Base-by-base conservation (phyloP, 352 stramenopile species). In the Peronospora belbahrii region DNA sequence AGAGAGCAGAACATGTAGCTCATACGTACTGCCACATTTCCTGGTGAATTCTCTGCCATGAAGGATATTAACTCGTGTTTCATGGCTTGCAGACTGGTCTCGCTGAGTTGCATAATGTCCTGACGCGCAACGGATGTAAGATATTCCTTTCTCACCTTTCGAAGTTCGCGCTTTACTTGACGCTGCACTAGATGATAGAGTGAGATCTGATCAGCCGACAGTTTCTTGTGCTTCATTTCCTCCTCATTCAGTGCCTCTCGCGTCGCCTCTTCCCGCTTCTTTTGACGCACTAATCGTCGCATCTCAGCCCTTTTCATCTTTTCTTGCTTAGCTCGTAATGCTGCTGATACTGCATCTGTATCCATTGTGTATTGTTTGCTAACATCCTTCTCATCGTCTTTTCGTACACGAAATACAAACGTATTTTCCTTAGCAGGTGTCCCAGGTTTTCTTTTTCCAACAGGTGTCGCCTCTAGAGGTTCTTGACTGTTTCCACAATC, bases 71-170 rank as follows among this genome's bases (percentile, higher is more conserved):
- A 55, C 37, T 81, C 70, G 10, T 66, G 57, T 44, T 85, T 83
- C 38, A 88, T 67, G 7, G 76, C 70, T 31, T 83, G 67, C 17
- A 85, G 22, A 52, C 67, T 82, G 36, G 64, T 81, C 39, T 88
- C 76, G 8, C 73, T 88, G 22, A 88, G 48, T 32, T 78, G 62
- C 43, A 88, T 66, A 24, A 88, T 83, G 45, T 88, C 76, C 20
- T 52, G 50, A 0, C 74, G 66, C 4, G 71, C 74, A 4, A 62
- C 59, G 10, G 72, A 88, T 2, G 40, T 74, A 14, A 75, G 64
- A 37, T 85, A 88, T 42, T 88, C 73, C 32, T 74, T 77, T 35
- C 71, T 77, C 18, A 75, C 74, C 39, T 81, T 85, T 23, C 70
- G 71, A 22, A 88, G 55, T 46, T 85, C 74, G 22, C 70, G 69